A percentile compares a stretch with the other conserved stretches of the same genome.
These are phyloP conservation scores for Linum trigynum DNA, from an alignment of 345 rosid species.

Conservation along the genomic window DNA sequence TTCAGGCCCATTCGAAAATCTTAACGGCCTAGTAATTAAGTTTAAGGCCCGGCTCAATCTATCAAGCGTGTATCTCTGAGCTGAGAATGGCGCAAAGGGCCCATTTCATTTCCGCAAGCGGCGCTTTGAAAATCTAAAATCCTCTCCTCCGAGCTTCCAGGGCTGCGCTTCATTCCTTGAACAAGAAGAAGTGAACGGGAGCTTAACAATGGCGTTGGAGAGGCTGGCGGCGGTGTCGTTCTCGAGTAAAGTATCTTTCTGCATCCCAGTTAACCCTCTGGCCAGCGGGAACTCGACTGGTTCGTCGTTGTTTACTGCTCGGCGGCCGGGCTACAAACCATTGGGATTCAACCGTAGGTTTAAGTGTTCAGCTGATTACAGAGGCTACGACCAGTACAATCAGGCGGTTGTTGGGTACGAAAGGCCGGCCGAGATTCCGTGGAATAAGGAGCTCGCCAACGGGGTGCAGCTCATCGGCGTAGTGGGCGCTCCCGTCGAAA, in stretches of 20 bases:
- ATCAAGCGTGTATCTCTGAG: too few relatives aligned
- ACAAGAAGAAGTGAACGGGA: background rate
- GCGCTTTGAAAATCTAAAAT: background rate
- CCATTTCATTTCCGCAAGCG: background rate
- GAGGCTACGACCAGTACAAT: conserved; percentile 15
- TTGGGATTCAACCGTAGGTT: conserved; percentile 9
- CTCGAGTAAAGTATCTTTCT: conserved; percentile 7
- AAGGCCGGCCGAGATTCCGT: conserved; percentile 37
- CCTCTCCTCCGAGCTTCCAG: too few relatives aligned
- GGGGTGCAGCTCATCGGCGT: conserved; percentile 45
- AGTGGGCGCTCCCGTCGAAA: conserved; percentile 43
- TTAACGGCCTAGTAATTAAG: background rate
- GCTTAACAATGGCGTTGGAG: conserved; percentile 4
- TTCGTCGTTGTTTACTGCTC: conserved; percentile 1
- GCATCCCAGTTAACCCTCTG: conserved; percentile 9
- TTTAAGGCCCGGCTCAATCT: background rate
- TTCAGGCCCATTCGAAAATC: background rate
- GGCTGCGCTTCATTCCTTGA: background rate
- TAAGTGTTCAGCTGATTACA: conserved; percentile 30
- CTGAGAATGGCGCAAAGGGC: background rate
- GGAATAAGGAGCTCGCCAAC: conserved; percentile 53
- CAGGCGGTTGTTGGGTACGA: conserved; percentile 19
- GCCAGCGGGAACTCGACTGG: conserved; percentile 6
- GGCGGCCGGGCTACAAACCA: background rate
- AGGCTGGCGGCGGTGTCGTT: conserved; percentile 5